Evolutionary conservation across 768 basidiomycete genomes (phyloP).

Genomic region (Podaxis pistillaris): DNA sequence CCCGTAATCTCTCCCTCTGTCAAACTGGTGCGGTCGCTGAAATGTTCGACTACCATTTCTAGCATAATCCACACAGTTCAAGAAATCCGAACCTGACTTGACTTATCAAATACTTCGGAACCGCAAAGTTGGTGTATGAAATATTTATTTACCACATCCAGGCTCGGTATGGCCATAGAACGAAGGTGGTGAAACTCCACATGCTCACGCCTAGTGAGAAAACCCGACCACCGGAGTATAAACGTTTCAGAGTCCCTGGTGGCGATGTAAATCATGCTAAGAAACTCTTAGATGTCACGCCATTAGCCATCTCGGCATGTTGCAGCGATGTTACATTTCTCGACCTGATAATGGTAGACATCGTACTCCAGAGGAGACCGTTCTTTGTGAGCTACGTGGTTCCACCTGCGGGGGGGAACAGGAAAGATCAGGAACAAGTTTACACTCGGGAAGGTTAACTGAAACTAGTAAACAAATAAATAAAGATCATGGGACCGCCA

Average conservation of each 20-base stretch:
- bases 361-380: too few species aligned
- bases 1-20: neutral
- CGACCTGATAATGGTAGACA: too few species aligned
- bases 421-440: too few species aligned
- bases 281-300: neutral
- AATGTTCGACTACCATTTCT: neutral
- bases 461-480: too few species aligned
- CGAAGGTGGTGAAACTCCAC: neutral
- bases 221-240: neutral
- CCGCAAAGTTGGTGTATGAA: neutral
- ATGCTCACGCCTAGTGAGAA: neutral
- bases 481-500: too few species aligned
- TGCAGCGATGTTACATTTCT: neutral
- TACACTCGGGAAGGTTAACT: too few species aligned
- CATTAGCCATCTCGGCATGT: neutral
- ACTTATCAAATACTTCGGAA: neutral
- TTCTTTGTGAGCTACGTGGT: too few species aligned
- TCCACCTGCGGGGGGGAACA: too few species aligned
- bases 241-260: conserved; percentile 5
- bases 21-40: neutral
- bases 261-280: neutral
- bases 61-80: neutral
- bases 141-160: neutral
- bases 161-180: neutral
- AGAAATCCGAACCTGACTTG: neutral